Evolutionary conservation across 2,329 filamentous ascomycete genomes (phyloP).

Genomic region (Nannizziopsis arthrosporioides): DNA sequence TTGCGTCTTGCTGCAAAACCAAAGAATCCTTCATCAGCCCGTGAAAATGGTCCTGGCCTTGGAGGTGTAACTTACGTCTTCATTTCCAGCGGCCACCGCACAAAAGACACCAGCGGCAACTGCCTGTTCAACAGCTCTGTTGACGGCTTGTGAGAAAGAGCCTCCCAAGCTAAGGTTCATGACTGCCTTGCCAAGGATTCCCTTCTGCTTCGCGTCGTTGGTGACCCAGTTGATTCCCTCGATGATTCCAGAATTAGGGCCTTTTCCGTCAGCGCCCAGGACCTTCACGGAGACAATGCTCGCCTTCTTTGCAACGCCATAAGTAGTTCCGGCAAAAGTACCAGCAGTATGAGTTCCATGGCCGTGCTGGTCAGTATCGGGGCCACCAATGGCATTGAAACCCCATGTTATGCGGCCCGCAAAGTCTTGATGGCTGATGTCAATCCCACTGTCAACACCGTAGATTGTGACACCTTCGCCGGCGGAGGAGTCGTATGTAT

Average conservation of each 20-base stretch:
- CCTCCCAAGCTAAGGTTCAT: slow-evolving; percentile 32
- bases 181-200: slow-evolving; percentile 22
- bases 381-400: slow-evolving; percentile 23
- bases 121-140: slow-evolving; percentile 29
- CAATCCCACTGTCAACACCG: slow-evolving; percentile 32
- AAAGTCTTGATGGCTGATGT: slow-evolving; percentile 26
- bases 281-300: slow-evolving; percentile 40
- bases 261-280: slow-evolving; percentile 37
- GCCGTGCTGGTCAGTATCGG: slow-evolving; percentile 21
- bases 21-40: too few relatives aligned
- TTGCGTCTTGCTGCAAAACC: slow-evolving; percentile 21
- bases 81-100: slow-evolving; percentile 34
- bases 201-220: slow-evolving; percentile 24
- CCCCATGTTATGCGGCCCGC: slow-evolving; percentile 27
- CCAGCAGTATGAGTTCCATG: slow-evolving; percentile 34
- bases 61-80: slow-evolving; percentile 20
- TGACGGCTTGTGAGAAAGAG: slow-evolving; percentile 26
- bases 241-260: slow-evolving; percentile 38
- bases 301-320: slow-evolving; percentile 31
- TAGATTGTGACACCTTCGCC: slow-evolving; percentile 29
- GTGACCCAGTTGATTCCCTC: slow-evolving; percentile 37
- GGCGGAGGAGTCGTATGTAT: slow-evolving; percentile 27
- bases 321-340: slow-evolving; percentile 27
- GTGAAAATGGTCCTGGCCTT: background rate
- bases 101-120: slow-evolving; percentile 30